Conservation (phyloP, 164 flowering plant genomes). For the Piper longum region DNA sequence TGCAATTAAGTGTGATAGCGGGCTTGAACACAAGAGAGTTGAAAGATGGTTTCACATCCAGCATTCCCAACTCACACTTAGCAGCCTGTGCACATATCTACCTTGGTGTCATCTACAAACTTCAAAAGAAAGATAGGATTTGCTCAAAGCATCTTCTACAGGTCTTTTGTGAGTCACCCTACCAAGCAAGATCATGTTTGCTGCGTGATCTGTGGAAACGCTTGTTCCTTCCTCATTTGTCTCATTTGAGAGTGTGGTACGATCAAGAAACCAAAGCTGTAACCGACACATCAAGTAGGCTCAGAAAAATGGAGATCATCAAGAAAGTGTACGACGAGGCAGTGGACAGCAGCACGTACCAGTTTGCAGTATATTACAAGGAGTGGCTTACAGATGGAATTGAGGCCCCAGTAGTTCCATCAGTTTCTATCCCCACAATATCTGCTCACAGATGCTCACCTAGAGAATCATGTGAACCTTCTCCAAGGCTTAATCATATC, state of each 20-base stretch:
- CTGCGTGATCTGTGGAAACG: constrained; percentile 56
- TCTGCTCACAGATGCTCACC: constrained; percentile 16
- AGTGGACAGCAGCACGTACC: constrained; percentile 48
- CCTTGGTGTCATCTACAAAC: constrained; percentile 48
- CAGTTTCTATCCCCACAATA: constrained; percentile 29
- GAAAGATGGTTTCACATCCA: constrained; percentile 45
- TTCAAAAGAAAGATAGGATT: constrained; percentile 47
- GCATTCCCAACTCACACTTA: constrained; percentile 42
- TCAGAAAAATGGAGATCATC: constrained; percentile 39
- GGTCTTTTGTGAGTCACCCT: constrained; percentile 62
- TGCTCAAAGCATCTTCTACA: constrained; percentile 62
- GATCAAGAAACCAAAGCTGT: constrained; percentile 40
- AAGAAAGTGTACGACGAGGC: constrained; percentile 45
- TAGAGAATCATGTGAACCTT: constrained; percentile 18
- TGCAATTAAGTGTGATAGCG: constrained; percentile 50
- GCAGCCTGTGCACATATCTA: constrained; percentile 77
- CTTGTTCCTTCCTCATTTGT: constrained; percentile 51
- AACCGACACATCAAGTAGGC: constrained; percentile 20
- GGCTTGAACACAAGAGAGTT: constrained; percentile 43
- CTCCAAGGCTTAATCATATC: constrained; percentile 21
- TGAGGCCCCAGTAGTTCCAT: constrained; percentile 51
- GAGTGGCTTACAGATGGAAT: constrained; percentile 63
- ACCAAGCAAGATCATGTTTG: constrained; percentile 36
- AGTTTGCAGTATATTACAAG: constrained; percentile 65
- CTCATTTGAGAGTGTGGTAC: constrained; percentile 52